Conservation (phyloP, 257 asterid species). For the Solanum paucissectum region DNA sequence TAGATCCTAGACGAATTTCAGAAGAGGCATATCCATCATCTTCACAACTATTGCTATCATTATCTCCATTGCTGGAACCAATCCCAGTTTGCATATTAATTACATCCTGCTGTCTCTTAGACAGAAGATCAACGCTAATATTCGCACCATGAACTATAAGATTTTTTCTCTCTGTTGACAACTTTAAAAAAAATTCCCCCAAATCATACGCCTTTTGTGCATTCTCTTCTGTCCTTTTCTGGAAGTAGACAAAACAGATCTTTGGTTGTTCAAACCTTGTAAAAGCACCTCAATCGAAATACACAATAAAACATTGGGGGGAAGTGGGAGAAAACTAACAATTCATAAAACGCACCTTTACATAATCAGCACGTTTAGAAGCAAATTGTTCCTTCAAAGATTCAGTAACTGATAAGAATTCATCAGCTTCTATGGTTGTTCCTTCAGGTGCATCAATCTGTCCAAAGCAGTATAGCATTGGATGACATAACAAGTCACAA, state of each 20-base stretch:
- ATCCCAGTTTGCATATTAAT: constrained; percentile 71
- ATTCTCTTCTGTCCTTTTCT: constrained; percentile 69
- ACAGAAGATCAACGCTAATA: constrained; percentile 52
- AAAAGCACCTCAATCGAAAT: constrained; percentile 3
- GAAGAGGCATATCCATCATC: constrained; percentile 90
- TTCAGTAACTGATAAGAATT: constrained; percentile 40
- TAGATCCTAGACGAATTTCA: constrained; percentile 78
- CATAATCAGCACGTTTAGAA: constrained; percentile 38
- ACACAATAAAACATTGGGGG: constrained; percentile 1
- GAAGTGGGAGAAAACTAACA: background rate
- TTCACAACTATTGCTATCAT: constrained; percentile 54
- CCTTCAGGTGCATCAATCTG: constrained; percentile 40
- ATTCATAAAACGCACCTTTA: constrained; percentile 43
- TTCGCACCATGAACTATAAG: constrained; percentile 29
- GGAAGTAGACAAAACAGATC: constrained; percentile 15
- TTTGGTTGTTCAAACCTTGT: background rate
- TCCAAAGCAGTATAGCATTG: constrained; percentile 8
- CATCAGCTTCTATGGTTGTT: constrained; percentile 26
- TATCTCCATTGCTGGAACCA: constrained; percentile 48
- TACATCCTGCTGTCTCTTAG: constrained; percentile 87
- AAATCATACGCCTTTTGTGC: constrained; percentile 44
- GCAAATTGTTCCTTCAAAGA: constrained; percentile 50
- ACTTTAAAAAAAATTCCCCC: constrained; percentile 32
- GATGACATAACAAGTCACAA: background rate
- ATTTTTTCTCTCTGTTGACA: constrained; percentile 55